A percentile compares a stretch with the other conserved stretches of the same genome.
Conservation (phyloP, 305 asterid species). For the Fraxinus dipetala region DNA sequence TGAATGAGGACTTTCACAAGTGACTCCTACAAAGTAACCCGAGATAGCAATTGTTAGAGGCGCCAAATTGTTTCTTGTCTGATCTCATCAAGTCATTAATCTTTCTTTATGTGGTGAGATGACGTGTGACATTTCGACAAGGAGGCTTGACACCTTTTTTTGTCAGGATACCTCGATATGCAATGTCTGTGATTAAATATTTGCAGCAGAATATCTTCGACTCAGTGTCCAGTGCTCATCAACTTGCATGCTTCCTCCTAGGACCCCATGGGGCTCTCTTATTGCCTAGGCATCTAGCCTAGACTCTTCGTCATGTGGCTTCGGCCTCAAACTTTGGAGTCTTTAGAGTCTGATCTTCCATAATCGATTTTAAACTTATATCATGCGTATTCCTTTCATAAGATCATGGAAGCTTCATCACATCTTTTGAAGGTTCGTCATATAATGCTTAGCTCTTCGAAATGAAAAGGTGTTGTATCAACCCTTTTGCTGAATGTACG, state of each 20-base stretch:
- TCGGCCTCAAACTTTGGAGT: too few species aligned
- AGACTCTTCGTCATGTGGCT: too few species aligned
- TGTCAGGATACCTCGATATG: not conserved
- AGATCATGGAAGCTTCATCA: not conserved
- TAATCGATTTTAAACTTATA: not conserved
- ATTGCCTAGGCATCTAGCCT: too few species aligned
- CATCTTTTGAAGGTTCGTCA: not conserved
- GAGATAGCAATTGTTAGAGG: too few species aligned
- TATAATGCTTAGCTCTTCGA: not conserved
- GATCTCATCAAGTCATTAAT: not conserved
- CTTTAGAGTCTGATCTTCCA: not conserved
- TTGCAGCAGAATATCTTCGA: not conserved
- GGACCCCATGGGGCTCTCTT: not conserved
- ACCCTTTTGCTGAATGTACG: slow-evolving; percentile 96
- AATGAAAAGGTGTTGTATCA: slow-evolving; percentile 40
- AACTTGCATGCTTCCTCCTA: not conserved
- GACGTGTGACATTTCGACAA: not conserved
- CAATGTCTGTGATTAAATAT: too few species aligned
- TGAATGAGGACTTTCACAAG: too few species aligned
- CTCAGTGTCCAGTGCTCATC: not conserved
- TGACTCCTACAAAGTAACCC: too few species aligned
- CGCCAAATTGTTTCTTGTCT: not conserved
- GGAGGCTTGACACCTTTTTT: not conserved
- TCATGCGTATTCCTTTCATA: not conserved
- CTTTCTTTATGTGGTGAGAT: not conserved